Base-by-base conservation (phyloP, 352 stramenopile species). In the Globisporangium viniferum region DNA sequence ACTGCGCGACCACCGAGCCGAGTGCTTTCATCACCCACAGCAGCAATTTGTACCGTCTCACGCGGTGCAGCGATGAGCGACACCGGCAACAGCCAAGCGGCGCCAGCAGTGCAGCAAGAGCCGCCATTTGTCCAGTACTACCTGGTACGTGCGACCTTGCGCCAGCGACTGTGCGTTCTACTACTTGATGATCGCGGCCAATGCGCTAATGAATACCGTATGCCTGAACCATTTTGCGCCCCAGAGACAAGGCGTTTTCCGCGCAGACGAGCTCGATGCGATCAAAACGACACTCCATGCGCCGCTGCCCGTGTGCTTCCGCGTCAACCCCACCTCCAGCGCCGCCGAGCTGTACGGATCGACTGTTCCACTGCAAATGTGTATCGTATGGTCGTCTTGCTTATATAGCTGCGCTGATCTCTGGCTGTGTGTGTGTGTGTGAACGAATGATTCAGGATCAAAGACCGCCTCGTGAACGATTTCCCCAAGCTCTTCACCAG, bases 281-380 rank as follows among this genome's bases (percentile, higher is more conserved):
- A 83, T 89, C 71, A 76, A 78, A 49, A 66, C 67, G 22, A 89
- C 81, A 20, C 73, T 93, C 24, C 62, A 84, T 27, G 74, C 74
- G 55, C 80, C 82, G 41, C 73, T 93, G 59, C 84, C 84, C 10
- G 80, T 84, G 41, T 93, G 84, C 73, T 93, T 93, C 61, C 78
- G 84, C 27, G 74, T 93, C 36, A 93, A 89, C 46, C 80, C 82
- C 18, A 88, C 79, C 56, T 46, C 70, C 0, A 56, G 59, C 18
- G 67, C 72, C 9, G 69, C 73, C 7, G 60, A 66, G 8, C 53
- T 51, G 79, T 84, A 72, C 46, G 72, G 66, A 2, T 22, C 27
- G 53, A 14, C 48, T 27, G 2, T 15, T 0, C 48, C 24, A 24
- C 24, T 24, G 24, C 24, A 24, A 24, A 24, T 24, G 24, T 24